These are phyloP conservation scores for Tephrocybe sp. DNA, from an alignment of 768 basidiomycete species.

Conservation along the genomic window DNA sequence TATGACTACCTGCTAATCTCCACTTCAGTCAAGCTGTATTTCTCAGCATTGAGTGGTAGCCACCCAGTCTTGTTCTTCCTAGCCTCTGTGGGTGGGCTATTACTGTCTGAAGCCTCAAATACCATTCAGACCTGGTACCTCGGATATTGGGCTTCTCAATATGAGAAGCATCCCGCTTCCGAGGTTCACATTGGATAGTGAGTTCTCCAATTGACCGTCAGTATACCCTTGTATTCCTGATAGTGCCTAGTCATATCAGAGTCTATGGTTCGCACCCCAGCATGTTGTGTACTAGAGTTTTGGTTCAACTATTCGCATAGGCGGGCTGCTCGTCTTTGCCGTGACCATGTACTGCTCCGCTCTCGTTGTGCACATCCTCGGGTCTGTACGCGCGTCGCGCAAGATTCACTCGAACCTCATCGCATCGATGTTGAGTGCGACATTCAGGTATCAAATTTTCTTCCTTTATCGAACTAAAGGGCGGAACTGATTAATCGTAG, in stretches of 20 bases:
- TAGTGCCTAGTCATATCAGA: conserved; percentile 41
- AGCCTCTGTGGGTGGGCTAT: conserved; percentile 18
- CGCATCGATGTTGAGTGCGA: conserved; percentile 52
- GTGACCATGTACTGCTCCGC: conserved; percentile 28
- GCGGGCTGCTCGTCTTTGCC: conserved; percentile 26
- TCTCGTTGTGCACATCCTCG: conserved; percentile 37
- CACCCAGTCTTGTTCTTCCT: conserved; percentile 28
- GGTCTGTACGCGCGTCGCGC: conserved; percentile 48
- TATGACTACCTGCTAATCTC: conserved; percentile 17
- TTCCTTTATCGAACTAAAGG: neutral
- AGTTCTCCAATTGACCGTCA: conserved; percentile 17
- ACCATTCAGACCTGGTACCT: conserved; percentile 38
- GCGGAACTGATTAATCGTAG: conserved; percentile 23
- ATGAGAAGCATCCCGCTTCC: conserved; percentile 27
- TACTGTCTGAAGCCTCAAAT: conserved; percentile 18
- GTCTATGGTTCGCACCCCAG: conserved; percentile 26
- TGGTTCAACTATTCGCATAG: neutral
- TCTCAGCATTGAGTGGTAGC: conserved; percentile 34
- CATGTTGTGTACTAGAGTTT: neutral
- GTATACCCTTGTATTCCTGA: neutral
- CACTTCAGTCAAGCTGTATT: conserved; percentile 32
- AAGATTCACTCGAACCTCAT: conserved; percentile 50
- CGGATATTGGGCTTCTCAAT: conserved; percentile 40
- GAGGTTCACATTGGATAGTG: conserved; percentile 30
- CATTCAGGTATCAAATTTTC: conserved; percentile 42